phyloP scores from a whole-genome alignment of 2,329 filamentous ascomycete species.

The Botrytis paeoniae region DNA sequence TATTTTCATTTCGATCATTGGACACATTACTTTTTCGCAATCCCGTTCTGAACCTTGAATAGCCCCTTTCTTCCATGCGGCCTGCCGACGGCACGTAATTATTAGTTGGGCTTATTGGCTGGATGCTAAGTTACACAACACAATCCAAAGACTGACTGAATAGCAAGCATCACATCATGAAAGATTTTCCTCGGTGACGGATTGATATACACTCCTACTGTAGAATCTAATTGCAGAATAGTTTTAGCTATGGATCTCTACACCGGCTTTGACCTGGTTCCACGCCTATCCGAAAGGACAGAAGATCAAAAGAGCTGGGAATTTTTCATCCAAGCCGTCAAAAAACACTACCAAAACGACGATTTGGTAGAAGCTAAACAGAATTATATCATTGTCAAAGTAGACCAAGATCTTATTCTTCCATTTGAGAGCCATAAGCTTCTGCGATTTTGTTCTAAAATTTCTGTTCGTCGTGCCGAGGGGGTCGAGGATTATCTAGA shows the following conservation, averaged over 20 bases:
- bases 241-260: slow-evolving; percentile 30
- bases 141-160: background rate
- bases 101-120: background rate
- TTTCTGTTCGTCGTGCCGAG: slow-evolving; percentile 29
- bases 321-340: slow-evolving; percentile 30
- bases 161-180: background rate
- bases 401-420: slow-evolving; percentile 32
- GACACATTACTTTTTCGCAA: background rate
- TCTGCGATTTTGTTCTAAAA: slow-evolving; percentile 33
- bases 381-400: slow-evolving; percentile 36
- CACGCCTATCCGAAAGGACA: slow-evolving; percentile 30
- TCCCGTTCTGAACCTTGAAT: background rate
- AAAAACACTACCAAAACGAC: background rate
- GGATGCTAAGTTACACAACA: background rate
- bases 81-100: background rate
- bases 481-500: slow-evolving; percentile 30
- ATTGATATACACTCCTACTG: too few species aligned
- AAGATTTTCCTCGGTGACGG: too few species aligned
- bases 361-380: slow-evolving; percentile 1
- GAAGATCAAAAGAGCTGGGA: slow-evolving; percentile 32
- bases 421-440: slow-evolving; percentile 36
- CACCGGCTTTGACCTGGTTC: slow-evolving; percentile 36
- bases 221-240: background rate
- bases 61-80: background rate
- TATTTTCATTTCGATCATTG: too few species aligned